phyloP scores from a whole-genome alignment of 495 filamentous ascomycete species.

The Recurvomyces mirabilis region DNA sequence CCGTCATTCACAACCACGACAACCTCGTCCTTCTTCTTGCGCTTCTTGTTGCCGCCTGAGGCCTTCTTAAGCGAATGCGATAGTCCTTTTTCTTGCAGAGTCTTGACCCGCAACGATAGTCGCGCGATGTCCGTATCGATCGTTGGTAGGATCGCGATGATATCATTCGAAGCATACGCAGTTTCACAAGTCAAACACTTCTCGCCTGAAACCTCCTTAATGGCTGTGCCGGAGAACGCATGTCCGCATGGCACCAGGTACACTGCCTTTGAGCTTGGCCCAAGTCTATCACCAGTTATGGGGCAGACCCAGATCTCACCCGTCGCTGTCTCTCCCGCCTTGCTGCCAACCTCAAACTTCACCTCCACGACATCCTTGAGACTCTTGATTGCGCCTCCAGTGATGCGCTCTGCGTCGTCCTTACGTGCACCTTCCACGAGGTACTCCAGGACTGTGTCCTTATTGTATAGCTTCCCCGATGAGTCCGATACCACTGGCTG shows the following conservation, averaged over 20 bases:
- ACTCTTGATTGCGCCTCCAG: slow-evolving; percentile 61
- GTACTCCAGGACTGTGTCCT: slow-evolving; percentile 76
- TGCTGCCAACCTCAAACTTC: slow-evolving; percentile 54
- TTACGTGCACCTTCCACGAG: slow-evolving; percentile 50
- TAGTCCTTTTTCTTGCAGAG: slow-evolving; percentile 56
- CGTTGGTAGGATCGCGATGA: slow-evolving; percentile 71
- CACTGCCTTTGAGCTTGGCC: slow-evolving; percentile 64
- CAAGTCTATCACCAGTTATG: slow-evolving; percentile 75
- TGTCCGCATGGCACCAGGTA: slow-evolving; percentile 94
- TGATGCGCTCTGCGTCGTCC: slow-evolving; percentile 53
- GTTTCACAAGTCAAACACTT: slow-evolving; percentile 64
- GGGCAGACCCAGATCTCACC: slow-evolving; percentile 67
- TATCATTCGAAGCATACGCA: slow-evolving; percentile 59
- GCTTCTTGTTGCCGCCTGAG: slow-evolving; percentile 61
- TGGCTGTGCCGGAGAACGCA: slow-evolving; percentile 75
- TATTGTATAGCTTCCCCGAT: slow-evolving; percentile 82
- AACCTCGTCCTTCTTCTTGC: slow-evolving; percentile 42
- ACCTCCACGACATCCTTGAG: slow-evolving; percentile 84
- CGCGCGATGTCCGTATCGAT: slow-evolving; percentile 58
- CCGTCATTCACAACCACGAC: not conserved
- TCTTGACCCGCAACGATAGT: slow-evolving; percentile 51
- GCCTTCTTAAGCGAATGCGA: slow-evolving; percentile 85
- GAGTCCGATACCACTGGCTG: slow-evolving; percentile 75
- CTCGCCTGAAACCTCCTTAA: slow-evolving; percentile 62
- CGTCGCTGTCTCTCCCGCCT: slow-evolving; percentile 32